Conservation (phyloP, 768 basidiomycete species). For the Amanita rimosa region DNA sequence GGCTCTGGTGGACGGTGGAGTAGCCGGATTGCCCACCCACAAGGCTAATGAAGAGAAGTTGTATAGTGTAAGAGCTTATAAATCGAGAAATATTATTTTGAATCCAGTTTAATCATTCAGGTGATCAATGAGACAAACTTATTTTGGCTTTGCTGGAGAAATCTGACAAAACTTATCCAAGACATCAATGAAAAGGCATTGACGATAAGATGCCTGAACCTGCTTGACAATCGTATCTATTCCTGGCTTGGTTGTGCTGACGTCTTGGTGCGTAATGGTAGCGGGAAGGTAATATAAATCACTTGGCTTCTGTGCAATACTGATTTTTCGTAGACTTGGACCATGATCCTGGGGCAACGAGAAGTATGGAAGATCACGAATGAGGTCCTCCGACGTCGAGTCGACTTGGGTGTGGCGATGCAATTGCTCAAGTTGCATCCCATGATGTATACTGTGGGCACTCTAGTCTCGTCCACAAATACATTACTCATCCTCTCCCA, state of each 20-base stretch:
- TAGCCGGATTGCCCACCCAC: constrained; percentile 15
- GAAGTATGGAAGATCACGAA: constrained; percentile 48
- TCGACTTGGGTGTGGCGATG: constrained; percentile 53
- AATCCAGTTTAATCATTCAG: constrained; percentile 8
- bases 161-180: neutral
- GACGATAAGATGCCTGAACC: neutral
- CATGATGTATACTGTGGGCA: constrained; percentile 43
- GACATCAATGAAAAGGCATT: constrained; percentile 1
- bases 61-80: constrained; percentile 29
- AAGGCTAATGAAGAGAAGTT: constrained; percentile 35
- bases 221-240: constrained; percentile 48
- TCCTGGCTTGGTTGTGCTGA: constrained; percentile 68
- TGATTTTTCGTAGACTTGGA: constrained; percentile 41
- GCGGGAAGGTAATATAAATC: constrained; percentile 13
- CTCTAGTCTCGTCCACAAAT: neutral
- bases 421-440: constrained; percentile 48
- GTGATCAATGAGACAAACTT: constrained; percentile 9
- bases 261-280: constrained; percentile 33
- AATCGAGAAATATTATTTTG: neutral
- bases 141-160: constrained; percentile 25
- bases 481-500: constrained; percentile 24
- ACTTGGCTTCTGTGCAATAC: neutral
- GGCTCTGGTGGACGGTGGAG: constrained; percentile 31
- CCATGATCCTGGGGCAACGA: constrained; percentile 39
- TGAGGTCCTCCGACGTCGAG: constrained; percentile 37